Evolutionary conservation across 345 rosid species (phyloP), one percentile per base, ranked within the genome.

Genomic region (Salix dunnii): DNA sequence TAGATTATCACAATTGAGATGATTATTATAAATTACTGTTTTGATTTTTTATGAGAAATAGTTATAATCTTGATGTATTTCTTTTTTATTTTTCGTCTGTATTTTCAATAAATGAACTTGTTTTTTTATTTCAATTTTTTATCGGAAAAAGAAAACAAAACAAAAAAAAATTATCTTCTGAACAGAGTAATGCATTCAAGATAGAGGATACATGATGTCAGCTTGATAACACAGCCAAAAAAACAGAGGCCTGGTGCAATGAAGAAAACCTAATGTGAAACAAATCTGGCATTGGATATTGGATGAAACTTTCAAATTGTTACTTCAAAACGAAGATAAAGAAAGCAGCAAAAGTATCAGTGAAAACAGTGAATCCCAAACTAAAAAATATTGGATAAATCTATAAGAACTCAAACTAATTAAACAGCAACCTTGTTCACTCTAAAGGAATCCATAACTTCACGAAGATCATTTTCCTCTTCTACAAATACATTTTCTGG

Each of bases 391-490:
- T 7, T 4, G 36, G 31, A 20, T 60, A 35, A 31, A 58, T 21
- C 38, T 31, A 55, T 27, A 13, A 25, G 62, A 49, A 17, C 46
- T 10, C 64, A 73, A 35, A 43, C 61, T 27, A 62, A 78, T 85
- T 84, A 90, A 53, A 14, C 86, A 28, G 75, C 27, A 55, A 93
- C 87, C 82, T 86, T 91, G 65, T 90, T 92, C 69, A 93, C 99
- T 70, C 98, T 86, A 77, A 96, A 96, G 31, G 99, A 93, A 49
- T 90, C 94, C 92, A 96, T 89, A 51, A 96, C 96, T 78, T 82
- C 82, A 70, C 99, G 89, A 74, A 96, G 89, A 81, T 91, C 97
- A 71, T 78, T 85, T 67, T 96, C 97, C 75, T 95, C 99, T 72
- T 96, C 94, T 21, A 67, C 74, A 66, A 96, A 96, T 27, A 96